These are phyloP conservation scores for Cryptococcus maquisensis DNA, from an alignment of 1,284 basidiomycete species.

Conservation along the genomic window DNA sequence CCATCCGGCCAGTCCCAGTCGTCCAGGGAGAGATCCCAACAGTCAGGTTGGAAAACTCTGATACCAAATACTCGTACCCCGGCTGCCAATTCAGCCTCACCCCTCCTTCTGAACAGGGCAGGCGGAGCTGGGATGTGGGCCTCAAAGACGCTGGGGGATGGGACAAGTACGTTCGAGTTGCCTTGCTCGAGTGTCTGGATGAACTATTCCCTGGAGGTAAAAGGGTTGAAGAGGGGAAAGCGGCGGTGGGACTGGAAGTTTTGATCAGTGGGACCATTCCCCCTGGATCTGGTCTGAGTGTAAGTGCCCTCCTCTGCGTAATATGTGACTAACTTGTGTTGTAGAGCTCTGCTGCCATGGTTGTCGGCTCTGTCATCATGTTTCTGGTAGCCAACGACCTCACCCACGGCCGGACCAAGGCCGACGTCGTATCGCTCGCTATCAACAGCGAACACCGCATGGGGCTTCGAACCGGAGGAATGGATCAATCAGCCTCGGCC, in stretches of 20 bases:
- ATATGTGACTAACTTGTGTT: neutral
- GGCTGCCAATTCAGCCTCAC: conserved; percentile 2
- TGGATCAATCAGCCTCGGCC: conserved; percentile 70
- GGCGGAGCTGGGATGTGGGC: conserved; percentile 61
- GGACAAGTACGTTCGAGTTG: conserved; percentile 80
- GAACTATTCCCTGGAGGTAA: conserved; percentile 19
- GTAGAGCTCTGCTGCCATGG: conserved; percentile 63
- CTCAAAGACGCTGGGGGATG: conserved; percentile 64
- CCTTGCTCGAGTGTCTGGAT: conserved; percentile 26
- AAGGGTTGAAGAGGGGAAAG: conserved; percentile 29
- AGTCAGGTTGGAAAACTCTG: neutral
- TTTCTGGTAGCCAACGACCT: conserved; percentile 71
- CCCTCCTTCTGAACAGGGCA: neutral
- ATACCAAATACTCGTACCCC: conserved; percentile 69
- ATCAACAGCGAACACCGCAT: conserved; percentile 79
- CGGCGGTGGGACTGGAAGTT: conserved; percentile 60
- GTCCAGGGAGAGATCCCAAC: neutral
- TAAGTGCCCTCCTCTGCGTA: conserved; percentile 45
- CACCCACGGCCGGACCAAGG: conserved; percentile 60
- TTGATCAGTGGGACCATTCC: conserved; percentile 74
- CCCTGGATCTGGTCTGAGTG: conserved; percentile 75
- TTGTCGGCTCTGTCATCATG: conserved; percentile 72
- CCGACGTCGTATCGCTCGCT: conserved; percentile 65
- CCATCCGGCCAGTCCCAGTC: conserved; percentile 53
- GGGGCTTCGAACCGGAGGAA: conserved; percentile 54